Percentiles rank a stretch among this genome's conserved stretches.
Conservation (phyloP, 1,284 basidiomycete genomes). For the Malassezia japonica region DNA sequence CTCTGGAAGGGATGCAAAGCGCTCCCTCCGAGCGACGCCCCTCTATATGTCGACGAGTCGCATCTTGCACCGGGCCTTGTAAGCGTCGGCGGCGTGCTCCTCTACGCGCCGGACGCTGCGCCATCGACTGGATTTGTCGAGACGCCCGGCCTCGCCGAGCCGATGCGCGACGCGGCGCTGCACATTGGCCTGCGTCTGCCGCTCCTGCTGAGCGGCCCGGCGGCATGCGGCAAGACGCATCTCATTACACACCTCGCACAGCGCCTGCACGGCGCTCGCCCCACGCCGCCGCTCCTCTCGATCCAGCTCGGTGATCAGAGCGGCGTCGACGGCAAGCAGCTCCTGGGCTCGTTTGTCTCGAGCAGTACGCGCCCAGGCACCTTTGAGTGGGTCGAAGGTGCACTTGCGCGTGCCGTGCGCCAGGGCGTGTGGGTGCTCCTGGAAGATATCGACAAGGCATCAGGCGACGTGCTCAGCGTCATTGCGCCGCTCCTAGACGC, state of each 20-base stretch:
- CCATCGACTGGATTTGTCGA: constrained; percentile 50
- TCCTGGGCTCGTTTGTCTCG: constrained; percentile 87
- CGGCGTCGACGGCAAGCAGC: constrained; percentile 74
- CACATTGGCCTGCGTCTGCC: constrained; percentile 64
- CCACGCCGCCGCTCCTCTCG: constrained; percentile 61
- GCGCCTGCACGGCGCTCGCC: constrained; percentile 46
- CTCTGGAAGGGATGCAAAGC: constrained; percentile 5
- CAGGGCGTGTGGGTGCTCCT: constrained; percentile 89
- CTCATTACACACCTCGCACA: constrained; percentile 63
- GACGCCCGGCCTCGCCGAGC: constrained; percentile 58
- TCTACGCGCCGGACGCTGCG: constrained; percentile 13
- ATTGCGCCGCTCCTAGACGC: constrained; percentile 60
- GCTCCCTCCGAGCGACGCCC: not conserved
- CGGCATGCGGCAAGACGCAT: constrained; percentile 82
- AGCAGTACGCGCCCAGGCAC: constrained; percentile 74
- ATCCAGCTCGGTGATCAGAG: constrained; percentile 63
- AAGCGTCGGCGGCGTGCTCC: constrained; percentile 29
- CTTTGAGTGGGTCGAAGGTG: constrained; percentile 94
- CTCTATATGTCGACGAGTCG: not conserved
- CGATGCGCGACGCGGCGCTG: constrained; percentile 61
- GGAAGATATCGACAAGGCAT: constrained; percentile 69
- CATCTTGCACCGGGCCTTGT: not conserved
- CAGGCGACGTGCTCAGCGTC: constrained; percentile 35
- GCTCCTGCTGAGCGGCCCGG: constrained; percentile 71
- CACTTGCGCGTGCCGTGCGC: constrained; percentile 77